A percentile compares a stretch with the other conserved stretches of the same genome.
phyloP scores from a whole-genome alignment of 1,284 basidiomycete genomes.

The Ceratobasidium sp. region DNA sequence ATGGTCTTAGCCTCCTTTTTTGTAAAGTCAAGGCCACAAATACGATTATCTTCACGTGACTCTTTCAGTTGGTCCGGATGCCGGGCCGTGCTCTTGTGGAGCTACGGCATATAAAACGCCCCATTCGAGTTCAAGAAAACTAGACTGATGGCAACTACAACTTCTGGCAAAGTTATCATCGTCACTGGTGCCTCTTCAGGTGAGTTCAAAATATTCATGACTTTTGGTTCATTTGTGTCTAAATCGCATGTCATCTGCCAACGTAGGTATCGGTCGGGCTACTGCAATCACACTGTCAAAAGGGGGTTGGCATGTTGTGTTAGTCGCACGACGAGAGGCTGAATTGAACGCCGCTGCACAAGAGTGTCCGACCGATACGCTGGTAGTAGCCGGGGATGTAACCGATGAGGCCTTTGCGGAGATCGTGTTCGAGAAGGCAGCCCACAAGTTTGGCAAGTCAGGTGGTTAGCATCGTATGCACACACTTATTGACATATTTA shows the following conservation, averaged over 20 bases:
- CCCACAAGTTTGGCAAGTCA: conserved; percentile 64
- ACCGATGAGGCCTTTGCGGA: conserved; percentile 65
- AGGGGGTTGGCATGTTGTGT: conserved; percentile 65
- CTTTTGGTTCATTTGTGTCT: not conserved
- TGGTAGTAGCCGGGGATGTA: conserved; percentile 68
- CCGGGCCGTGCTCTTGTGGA: not conserved
- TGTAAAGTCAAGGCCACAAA: too few species aligned
- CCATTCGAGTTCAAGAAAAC: not conserved
- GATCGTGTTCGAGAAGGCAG: conserved; percentile 63
- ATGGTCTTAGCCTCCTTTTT: too few species aligned
- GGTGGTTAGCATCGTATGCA: not conserved
- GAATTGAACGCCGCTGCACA: conserved; percentile 66
- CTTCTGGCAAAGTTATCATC: conserved; percentile 47
- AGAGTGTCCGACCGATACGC: conserved; percentile 54
- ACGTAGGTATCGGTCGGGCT: conserved; percentile 57
- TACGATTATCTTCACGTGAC: too few species aligned
- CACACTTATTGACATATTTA: not conserved
- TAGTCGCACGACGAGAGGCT: conserved; percentile 63
- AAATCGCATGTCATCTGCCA: conserved; percentile 50
- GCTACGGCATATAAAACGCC: not conserved
- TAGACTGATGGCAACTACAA: not conserved
- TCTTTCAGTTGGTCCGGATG: not conserved
- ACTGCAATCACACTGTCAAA: conserved; percentile 61
- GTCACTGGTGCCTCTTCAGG: conserved; percentile 52
- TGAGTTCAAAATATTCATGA: conserved; percentile 39